Evolutionary conservation across 1,139 yeast genomes (phyloP).

Genomic region (Suhomyces chickasaworum): DNA sequence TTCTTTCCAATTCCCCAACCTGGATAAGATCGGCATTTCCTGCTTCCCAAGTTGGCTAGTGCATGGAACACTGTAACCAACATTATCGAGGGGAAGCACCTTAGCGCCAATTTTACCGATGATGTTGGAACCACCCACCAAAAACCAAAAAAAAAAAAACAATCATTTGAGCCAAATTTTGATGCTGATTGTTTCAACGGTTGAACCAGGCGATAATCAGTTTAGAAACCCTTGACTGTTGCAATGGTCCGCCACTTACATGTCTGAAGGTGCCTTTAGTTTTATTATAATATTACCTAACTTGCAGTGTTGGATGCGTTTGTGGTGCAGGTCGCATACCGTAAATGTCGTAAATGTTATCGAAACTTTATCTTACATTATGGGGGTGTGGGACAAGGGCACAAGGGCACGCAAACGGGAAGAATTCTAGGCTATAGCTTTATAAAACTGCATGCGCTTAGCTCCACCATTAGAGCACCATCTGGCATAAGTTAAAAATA

Average conservation of each 20-base stretch:
- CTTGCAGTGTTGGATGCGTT: not conserved
- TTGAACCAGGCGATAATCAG: not conserved
- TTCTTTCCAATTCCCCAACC: too few species aligned
- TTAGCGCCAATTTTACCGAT: too few species aligned
- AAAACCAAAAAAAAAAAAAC: too few species aligned
- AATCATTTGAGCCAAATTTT: not conserved
- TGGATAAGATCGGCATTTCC: too few species aligned
- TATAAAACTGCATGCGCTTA: not conserved
- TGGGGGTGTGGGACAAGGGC: not conserved
- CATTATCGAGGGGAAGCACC: too few species aligned
- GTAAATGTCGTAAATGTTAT: conserved; percentile 3
- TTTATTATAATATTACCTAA: not conserved
- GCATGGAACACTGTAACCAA: too few species aligned
- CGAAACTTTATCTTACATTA: conserved; percentile 2
- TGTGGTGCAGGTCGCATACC: not conserved
- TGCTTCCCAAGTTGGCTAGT: too few species aligned
- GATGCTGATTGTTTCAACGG: not conserved
- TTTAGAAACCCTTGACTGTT: not conserved
- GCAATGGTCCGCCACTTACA: not conserved
- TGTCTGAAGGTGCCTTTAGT: not conserved
- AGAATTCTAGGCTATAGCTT: not conserved
- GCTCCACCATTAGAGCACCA: not conserved
- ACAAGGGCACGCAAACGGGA: not conserved
- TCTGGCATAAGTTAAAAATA: not conserved
- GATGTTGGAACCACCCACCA: too few species aligned